Conservation (phyloP, 2,329 filamentous ascomycete species). For the Echinosphaeria canescens region DNA sequence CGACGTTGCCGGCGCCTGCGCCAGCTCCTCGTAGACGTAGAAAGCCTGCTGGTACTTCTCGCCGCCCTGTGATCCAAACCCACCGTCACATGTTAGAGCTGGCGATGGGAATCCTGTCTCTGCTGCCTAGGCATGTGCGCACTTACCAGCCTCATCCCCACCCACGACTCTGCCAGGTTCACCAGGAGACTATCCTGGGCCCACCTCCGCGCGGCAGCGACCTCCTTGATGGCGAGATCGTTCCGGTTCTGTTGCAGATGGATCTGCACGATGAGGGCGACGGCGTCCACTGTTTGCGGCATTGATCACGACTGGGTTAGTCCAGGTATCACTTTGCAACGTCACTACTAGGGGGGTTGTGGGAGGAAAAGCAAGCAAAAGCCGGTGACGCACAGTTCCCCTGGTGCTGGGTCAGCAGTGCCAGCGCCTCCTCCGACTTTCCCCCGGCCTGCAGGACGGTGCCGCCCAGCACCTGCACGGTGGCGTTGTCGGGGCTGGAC, state of each 20-base stretch:
- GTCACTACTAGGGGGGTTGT: too few species aligned
- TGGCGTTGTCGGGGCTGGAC: conserved; percentile 47
- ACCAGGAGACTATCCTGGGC: conserved; percentile 87
- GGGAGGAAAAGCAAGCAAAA: not conserved
- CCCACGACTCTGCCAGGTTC: conserved; percentile 91
- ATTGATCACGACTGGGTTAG: too few species aligned
- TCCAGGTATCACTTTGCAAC: too few species aligned
- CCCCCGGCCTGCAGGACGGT: conserved; percentile 63
- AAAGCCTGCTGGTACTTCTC: conserved; percentile 94
- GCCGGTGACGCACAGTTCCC: conserved; percentile 46
- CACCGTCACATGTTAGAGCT: not conserved
- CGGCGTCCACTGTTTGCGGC: conserved; percentile 36
- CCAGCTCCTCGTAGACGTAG: conserved; percentile 94
- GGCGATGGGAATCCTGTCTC: not conserved
- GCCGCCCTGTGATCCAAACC: conserved; percentile 38
- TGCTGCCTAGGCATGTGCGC: not conserved
- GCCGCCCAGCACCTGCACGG: conserved; percentile 65
- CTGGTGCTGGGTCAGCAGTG: conserved; percentile 62
- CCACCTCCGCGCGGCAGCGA: conserved; percentile 70
- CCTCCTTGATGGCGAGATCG: conserved; percentile 81
- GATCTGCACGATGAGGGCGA: conserved; percentile 80
- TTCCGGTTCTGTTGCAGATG: conserved; percentile 80
- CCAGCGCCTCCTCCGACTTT: conserved; percentile 68
- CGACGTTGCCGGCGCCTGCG: conserved; percentile 64
- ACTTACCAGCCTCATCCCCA: conserved; percentile 64